Evolutionary conservation across 2,329 filamentous ascomycete species (phyloP).

Genomic region (Microsporum audouinii): DNA sequence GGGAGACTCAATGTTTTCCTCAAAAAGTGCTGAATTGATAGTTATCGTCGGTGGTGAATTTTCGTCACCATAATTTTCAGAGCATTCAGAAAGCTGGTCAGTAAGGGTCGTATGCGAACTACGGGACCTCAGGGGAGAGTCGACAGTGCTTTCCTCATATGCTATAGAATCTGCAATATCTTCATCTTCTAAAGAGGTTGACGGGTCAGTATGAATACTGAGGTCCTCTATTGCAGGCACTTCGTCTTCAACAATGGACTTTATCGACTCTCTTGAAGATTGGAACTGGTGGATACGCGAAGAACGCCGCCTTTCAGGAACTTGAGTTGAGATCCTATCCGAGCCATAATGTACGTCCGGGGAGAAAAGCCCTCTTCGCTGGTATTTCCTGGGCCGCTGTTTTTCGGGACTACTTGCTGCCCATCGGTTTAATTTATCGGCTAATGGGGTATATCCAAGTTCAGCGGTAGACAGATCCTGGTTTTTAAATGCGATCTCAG

Average conservation of each 20-base stretch:
- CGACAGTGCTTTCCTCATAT: not conserved
- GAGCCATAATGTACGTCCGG: conserved; percentile 6
- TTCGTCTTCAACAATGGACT: not conserved
- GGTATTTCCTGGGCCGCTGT: conserved; percentile 19
- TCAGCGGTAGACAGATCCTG: not conserved
- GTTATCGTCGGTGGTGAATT: conserved; percentile 35
- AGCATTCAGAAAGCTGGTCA: not conserved
- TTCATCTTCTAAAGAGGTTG: not conserved
- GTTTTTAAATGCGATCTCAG: not conserved
- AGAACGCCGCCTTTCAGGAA: not conserved
- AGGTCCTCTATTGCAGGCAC: conserved; percentile 3
- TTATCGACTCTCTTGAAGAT: not conserved
- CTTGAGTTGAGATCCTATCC: not conserved
- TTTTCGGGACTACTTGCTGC: conserved; percentile 46
- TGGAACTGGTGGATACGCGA: not conserved
- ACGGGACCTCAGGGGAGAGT: not conserved
- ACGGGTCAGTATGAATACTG: not conserved
- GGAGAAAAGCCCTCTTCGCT: conserved; percentile 27
- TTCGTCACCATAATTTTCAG: conserved; percentile 43
- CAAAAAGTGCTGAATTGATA: conserved; percentile 14
- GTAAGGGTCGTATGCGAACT: not conserved
- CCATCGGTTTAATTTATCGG: conserved; percentile 52
- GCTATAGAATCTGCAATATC: not conserved
- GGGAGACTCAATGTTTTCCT: conserved; percentile 19
- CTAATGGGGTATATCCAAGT: conserved; percentile 54